Base-by-base conservation (phyloP, 2,329 filamentous ascomycete genomes). In the Orbilia ellipsospora region DNA sequence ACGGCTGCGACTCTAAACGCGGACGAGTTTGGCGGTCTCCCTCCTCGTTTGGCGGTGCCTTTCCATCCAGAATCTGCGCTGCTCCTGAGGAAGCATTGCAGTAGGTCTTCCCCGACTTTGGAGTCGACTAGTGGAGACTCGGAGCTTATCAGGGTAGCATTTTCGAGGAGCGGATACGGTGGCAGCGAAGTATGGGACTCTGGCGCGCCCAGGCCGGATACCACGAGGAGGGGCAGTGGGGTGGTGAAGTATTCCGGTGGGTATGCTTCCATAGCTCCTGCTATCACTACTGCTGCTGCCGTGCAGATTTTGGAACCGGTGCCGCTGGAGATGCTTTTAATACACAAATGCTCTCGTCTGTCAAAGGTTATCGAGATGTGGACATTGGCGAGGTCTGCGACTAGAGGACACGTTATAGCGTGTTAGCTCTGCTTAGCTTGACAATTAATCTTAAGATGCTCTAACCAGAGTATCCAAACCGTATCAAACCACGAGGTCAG, bases 161-260 rank as follows among this genome's bases (percentile, higher is more conserved):
- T 87, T 79, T 87, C 85, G 48, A 90, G 85, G 62, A 85, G 85
- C 55, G 84, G 84, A 78, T 86, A 85, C 55, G 84, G 82, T 78
- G 84, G 80, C 78, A 85, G 78, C 26, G 80, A 78, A n/a, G 77
- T 42, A 4, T 81, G 80, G 60, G 80, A 81, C 79, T 82, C 83
- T 52, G 73, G 79, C 78, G 81, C 81, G 80, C 83, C 86, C 40
- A 97, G 86, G 12, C 94, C 95, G 44, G 93, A 93, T 40, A 96
- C 87, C 55, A 96, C 85, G 76, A 98, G 84, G 69, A 97, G 87
- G 42, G 94, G 94, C 80, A 96, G 87, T 83, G 95, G 96, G 83
- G 95, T 93, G 81, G 90, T 88, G 82, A 96, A 86, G 84, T 94
- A 96, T 82, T 90, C 90, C 72, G 84, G 82, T 65, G 92, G 91